Percentiles rank a stretch among this genome's conserved stretches.
Evolutionary conservation across 2,329 filamentous ascomycete species (phyloP).

Genomic region (Macrophomina pseudophaseolina): DNA sequence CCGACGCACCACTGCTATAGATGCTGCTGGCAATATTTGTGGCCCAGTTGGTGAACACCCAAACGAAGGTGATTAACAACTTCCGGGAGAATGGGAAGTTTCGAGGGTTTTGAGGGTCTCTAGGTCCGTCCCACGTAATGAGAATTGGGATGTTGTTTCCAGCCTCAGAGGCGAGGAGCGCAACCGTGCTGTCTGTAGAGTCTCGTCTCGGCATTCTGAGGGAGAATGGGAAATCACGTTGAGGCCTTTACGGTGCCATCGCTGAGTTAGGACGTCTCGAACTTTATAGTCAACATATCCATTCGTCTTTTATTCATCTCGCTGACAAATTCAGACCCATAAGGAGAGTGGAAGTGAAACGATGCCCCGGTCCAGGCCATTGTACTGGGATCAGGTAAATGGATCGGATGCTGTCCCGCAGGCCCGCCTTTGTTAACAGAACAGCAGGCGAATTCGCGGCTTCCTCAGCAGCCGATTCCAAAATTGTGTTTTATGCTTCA

Average conservation of each 20-base stretch:
- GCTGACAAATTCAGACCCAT: background rate
- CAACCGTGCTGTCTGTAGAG: background rate
- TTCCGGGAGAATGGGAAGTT: slow-evolving; percentile 26
- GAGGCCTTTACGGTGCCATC: background rate
- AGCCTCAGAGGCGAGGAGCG: background rate
- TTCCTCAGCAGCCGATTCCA: background rate
- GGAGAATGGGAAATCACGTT: background rate
- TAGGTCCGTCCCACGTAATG: slow-evolving; percentile 26
- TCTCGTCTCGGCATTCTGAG: background rate
- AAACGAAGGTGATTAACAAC: slow-evolving; percentile 25
- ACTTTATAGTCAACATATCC: background rate
- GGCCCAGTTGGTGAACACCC: background rate
- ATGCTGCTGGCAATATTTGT: slow-evolving; percentile 13
- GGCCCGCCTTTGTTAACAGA: background rate
- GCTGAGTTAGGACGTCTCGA: background rate
- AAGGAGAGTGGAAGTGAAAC: background rate
- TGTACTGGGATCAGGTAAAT: background rate
- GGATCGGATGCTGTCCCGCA: background rate
- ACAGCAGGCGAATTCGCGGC: background rate
- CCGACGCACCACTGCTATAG: background rate
- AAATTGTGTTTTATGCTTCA: background rate
- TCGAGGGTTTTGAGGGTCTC: slow-evolving; percentile 25
- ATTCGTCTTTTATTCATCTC: background rate
- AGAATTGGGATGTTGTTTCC: background rate
- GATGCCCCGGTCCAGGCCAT: background rate